Percentiles rank a stretch among this genome's conserved stretches.
Conservation (phyloP, 1,284 basidiomycete species). For the Neotropicomus parvogracilis region DNA sequence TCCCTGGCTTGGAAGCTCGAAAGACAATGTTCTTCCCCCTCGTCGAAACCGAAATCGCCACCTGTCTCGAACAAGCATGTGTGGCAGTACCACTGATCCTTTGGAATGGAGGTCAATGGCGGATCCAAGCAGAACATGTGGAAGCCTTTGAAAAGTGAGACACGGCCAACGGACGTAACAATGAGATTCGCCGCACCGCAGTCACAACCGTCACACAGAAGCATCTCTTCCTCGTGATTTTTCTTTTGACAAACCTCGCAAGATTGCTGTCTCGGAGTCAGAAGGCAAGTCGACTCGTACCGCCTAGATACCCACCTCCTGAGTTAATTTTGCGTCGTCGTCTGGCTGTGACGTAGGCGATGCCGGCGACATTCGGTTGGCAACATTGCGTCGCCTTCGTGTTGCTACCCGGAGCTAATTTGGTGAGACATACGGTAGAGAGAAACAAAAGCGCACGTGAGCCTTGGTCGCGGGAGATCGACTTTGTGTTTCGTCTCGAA, state of each 20-base stretch:
- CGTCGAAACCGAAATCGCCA: slow-evolving; percentile 98
- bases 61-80: slow-evolving; percentile 90
- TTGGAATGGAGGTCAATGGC: slow-evolving; percentile 79
- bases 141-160: slow-evolving; percentile 59
- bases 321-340: slow-evolving; percentile 42
- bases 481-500: slow-evolving; percentile 45
- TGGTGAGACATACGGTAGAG: slow-evolving; percentile 17
- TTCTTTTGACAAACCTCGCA: slow-evolving; percentile 92
- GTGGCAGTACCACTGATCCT: slow-evolving; percentile 96
- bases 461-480: slow-evolving; percentile 41
- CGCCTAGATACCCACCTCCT: slow-evolving; percentile 44
- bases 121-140: slow-evolving; percentile 97
- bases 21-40: slow-evolving; percentile 93
- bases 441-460: slow-evolving; percentile 32
- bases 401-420: slow-evolving; percentile 28
- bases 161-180: slow-evolving; percentile 11
- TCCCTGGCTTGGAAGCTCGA: slow-evolving; percentile 92
- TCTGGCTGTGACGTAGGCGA: slow-evolving; percentile 47
- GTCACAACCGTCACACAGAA: slow-evolving; percentile 97
- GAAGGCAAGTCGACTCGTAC: slow-evolving; percentile 10
- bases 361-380: slow-evolving; percentile 36
- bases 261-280: slow-evolving; percentile 31
- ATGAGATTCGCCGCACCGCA: slow-evolving; percentile 58
- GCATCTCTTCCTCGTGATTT: slow-evolving; percentile 84
- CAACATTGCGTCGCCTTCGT: slow-evolving; percentile 33